These are phyloP conservation scores for Colletotrichum acutatum DNA, from an alignment of 2,329 filamentous ascomycete genomes.

Conservation along the genomic window DNA sequence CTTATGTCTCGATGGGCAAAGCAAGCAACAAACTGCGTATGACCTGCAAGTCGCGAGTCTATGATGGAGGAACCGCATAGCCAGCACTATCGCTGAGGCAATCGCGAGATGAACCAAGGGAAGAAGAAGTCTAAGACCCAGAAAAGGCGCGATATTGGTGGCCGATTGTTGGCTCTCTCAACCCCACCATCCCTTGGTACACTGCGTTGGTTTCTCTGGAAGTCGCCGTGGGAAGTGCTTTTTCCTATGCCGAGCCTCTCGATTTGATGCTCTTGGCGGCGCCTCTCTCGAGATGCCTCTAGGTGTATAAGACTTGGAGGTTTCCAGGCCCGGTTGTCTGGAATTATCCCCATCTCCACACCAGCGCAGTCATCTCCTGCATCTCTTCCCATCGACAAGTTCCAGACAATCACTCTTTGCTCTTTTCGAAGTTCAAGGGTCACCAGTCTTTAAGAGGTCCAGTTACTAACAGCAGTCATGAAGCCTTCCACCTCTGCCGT, in stretches of 20 bases:
- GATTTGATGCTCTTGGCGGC: not conserved
- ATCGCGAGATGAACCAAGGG: slow-evolving; percentile 35
- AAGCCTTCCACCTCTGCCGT: slow-evolving; percentile 31
- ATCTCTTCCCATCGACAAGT: slow-evolving; percentile 26
- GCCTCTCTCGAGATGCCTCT: not conserved
- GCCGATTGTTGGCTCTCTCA: not conserved
- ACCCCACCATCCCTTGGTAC: slow-evolving; percentile 28
- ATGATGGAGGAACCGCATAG: slow-evolving; percentile 1
- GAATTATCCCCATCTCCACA: slow-evolving; percentile 5
- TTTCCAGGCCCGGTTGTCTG: not conserved
- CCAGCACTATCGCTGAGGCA: slow-evolving; percentile 28
- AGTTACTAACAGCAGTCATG: slow-evolving; percentile 25
- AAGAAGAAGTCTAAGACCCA: slow-evolving; percentile 30
- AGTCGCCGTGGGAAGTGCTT: not conserved
- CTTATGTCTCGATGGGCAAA: slow-evolving; percentile 21
- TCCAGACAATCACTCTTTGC: slow-evolving; percentile 21
- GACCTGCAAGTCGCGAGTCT: not conserved
- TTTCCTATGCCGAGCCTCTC: not conserved
- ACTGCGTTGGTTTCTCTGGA: not conserved
- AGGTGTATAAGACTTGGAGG: slow-evolving; percentile 6
- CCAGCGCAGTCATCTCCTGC: slow-evolving; percentile 31
- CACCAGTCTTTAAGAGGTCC: slow-evolving; percentile 17
- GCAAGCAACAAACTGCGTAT: slow-evolving; percentile 11
- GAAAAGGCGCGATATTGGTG: slow-evolving; percentile 14
- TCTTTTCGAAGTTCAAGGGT: slow-evolving; percentile 22